Base-by-base conservation (phyloP, 75 land plant species). In the Selaginella tamariscina region DNA sequence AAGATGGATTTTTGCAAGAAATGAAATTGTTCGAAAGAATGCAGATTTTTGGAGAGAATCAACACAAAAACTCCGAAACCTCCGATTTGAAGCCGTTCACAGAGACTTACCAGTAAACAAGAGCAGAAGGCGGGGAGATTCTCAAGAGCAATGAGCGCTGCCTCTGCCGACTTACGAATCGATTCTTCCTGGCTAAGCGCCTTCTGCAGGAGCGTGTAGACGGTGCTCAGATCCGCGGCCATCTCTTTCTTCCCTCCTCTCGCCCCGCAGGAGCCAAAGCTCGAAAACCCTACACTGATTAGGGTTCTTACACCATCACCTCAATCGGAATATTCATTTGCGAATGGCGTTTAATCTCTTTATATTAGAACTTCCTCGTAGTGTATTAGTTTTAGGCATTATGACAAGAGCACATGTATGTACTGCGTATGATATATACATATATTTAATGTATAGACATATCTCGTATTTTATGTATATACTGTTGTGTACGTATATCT, bases 81-180 rank as follows among this genome's bases (percentile, higher is more conserved):
- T 33, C 27, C 22, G 18, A 68, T 24, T 20, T 0, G 2, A 18
- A 59, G 11, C 26, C 2, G 20, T 55, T 1, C 28, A 29, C 20
- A 20, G 26, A 23, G 24, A 68, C 28, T 57, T 79, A 93, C 98
- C 85, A 94, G 74, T 56, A 94, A 84, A 69, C 92, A 85, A 30
- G 96, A 94, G 82, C 98, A 94, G 72, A 94, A 94, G 32, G 91
- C 96, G 1, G 98, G 85, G 28, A 83, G 76, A 56, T 59, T 80
- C 72, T 90, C 98, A 73, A 81, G 81, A 64, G 85, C 76, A 13
- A 86, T 66, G 54, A 94, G 88, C 27, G 86, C 74, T 27, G 78
- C 70, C 74, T 94, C 98, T 0, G 98, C 98, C 22, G 85, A 91
- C 71, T 78, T 81, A 31, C 91, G 96, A n/a, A 87, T 0, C 65